A percentile compares a stretch with the other conserved stretches of the same genome.
These are phyloP conservation scores for Penicillium diatomitis DNA, from an alignment of 495 filamentous ascomycete species.

Conservation along the genomic window DNA sequence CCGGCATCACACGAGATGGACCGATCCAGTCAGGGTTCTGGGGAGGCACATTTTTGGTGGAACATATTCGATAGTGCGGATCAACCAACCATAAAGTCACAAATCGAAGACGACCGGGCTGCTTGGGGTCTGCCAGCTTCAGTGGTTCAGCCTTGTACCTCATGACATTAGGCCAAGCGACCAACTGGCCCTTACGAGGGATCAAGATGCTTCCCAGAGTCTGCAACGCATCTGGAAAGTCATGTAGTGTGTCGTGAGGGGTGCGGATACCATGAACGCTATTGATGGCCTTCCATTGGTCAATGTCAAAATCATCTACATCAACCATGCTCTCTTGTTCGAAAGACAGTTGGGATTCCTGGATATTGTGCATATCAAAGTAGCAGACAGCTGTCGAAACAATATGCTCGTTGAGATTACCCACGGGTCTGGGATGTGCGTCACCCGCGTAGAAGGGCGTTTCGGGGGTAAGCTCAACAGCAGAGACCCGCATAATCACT, in stretches of 20 bases:
- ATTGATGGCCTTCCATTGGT: background rate
- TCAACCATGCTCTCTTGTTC: conserved; percentile 1
- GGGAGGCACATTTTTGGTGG: conserved; percentile 1
- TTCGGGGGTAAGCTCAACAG: conserved; percentile 7
- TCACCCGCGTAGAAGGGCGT: conserved; percentile 4
- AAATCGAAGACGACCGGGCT: conserved; percentile 2
- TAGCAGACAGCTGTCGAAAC: conserved; percentile 3
- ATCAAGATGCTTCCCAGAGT: conserved; percentile 3
- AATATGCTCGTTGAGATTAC: conserved; percentile 7
- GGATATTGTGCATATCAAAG: conserved; percentile 7
- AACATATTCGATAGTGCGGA: conserved; percentile 5
- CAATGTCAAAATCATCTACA: conserved; percentile 4
- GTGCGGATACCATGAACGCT: conserved; percentile 2
- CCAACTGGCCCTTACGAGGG: conserved; percentile 4
- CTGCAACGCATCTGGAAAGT: conserved; percentile 3
- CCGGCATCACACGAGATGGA: background rate
- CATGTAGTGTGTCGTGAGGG: background rate
- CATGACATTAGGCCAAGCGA: conserved; percentile 5
- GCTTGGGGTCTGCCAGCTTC: background rate
- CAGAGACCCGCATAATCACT: conserved; percentile 2
- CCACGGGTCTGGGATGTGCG: background rate
- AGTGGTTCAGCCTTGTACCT: conserved; percentile 3
- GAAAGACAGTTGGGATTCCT: conserved; percentile 4
- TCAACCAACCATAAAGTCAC: conserved; percentile 5
- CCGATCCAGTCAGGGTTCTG: background rate